Conservation (phyloP, 257 asterid species). For the Fraxinus excelsior region DNA sequence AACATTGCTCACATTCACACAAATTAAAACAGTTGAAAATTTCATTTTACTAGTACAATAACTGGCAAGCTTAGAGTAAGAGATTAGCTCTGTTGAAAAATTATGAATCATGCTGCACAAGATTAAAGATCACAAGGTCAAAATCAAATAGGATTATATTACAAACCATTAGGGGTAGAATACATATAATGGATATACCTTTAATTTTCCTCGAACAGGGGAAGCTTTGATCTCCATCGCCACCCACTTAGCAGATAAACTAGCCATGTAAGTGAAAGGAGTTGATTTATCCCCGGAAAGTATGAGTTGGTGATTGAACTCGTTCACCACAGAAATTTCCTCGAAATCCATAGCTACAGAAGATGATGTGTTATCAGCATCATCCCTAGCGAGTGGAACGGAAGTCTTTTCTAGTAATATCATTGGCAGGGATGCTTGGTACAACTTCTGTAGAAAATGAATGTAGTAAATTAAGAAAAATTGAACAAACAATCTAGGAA, state of each 20-base stretch:
- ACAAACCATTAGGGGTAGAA: not conserved
- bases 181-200: slow-evolving; percentile 44
- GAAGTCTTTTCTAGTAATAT: slow-evolving; percentile 34
- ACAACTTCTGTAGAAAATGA: slow-evolving; percentile 5
- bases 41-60: not conserved
- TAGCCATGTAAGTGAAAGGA: slow-evolving; percentile 92
- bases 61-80: slow-evolving; percentile 14
- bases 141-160: not conserved
- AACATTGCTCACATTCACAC: not conserved
- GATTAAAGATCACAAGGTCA: not conserved
- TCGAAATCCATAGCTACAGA: slow-evolving; percentile 44
- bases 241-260: slow-evolving; percentile 63
- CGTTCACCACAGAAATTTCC: slow-evolving; percentile 51
- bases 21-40: not conserved
- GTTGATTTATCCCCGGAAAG: slow-evolving; percentile 52
- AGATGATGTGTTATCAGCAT: slow-evolving; percentile 29
- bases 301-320: slow-evolving; percentile 45
- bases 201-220: slow-evolving; percentile 71
- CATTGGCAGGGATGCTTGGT: slow-evolving; percentile 22
- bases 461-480: slow-evolving; percentile 14
- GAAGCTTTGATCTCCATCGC: slow-evolving; percentile 41
- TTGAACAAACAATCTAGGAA: not conserved
- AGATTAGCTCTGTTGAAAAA: not conserved
- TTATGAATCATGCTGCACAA: not conserved
- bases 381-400: slow-evolving; percentile 27